phyloP scores from a whole-genome alignment of 257 asterid species.

The Solanum tarijense region DNA sequence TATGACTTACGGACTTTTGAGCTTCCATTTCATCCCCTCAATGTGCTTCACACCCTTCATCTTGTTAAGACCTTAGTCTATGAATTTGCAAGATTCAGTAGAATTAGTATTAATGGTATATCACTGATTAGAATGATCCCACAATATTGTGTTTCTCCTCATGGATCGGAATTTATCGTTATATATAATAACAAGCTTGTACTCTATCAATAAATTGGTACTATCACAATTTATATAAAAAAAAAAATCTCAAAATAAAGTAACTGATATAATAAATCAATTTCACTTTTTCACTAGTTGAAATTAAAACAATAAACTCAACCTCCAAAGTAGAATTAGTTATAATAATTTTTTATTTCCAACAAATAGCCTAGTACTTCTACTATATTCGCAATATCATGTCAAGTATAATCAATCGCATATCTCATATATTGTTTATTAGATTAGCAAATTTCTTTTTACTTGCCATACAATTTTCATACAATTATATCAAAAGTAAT shows the following conservation, averaged over 20 bases:
- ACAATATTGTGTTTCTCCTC: not conserved
- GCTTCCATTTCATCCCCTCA: not conserved
- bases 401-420: not conserved
- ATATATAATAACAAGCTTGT: not conserved
- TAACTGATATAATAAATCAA: too few species aligned
- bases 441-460: not conserved
- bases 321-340: too few species aligned
- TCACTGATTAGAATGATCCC: not conserved
- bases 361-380: not conserved
- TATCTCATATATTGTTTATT: not conserved
- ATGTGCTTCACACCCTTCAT: not conserved
- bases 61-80: too few species aligned
- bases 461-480: not conserved
- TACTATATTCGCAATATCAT: not conserved
- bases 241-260: too few species aligned
- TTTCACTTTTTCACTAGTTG: not conserved
- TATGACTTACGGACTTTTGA: not conserved
- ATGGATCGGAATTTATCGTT: too few species aligned
- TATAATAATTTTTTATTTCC: too few species aligned
- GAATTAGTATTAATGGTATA: too few species aligned
- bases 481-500: not conserved
- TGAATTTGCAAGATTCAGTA: not conserved
- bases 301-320: too few species aligned
- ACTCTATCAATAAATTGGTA: not conserved
- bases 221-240: too few species aligned